phyloP scores from a whole-genome alignment of 2,329 filamentous ascomycete genomes.

The Plenodomus tracheiphilus region DNA sequence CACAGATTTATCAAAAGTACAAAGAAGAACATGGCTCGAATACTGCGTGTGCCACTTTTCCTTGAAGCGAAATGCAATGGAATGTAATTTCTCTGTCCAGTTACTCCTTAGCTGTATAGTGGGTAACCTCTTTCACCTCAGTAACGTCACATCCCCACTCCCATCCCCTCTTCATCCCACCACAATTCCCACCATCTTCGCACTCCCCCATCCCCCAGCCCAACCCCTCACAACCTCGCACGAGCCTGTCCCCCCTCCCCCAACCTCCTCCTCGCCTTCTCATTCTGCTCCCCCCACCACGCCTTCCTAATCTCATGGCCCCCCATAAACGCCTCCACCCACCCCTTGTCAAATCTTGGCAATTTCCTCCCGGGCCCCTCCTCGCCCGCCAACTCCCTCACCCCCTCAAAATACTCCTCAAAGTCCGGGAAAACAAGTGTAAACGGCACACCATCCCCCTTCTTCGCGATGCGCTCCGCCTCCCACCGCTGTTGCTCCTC shows the following conservation, averaged over 20 bases:
- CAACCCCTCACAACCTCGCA: background rate
- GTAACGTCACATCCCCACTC: too few species aligned
- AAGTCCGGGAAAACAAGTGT: conserved; percentile 64
- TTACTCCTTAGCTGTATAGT: too few species aligned
- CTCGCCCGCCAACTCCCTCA: conserved; percentile 52
- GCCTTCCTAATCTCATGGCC: conserved; percentile 60
- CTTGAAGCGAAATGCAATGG: too few species aligned
- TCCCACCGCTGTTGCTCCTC: conserved; percentile 62
- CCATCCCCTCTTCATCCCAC: too few species aligned
- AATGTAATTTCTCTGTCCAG: too few species aligned
- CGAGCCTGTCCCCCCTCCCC: background rate
- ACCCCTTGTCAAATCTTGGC: conserved; percentile 50
- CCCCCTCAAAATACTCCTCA: conserved; percentile 65
- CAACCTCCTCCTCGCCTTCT: conserved; percentile 28
- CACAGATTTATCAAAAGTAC: too few species aligned
- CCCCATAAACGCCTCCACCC: conserved; percentile 56
- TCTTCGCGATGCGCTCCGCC: conserved; percentile 54
- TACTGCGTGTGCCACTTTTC: too few species aligned
- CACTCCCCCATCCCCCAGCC: too few species aligned
- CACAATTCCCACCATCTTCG: too few species aligned
- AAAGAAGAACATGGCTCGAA: too few species aligned
- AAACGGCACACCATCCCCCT: conserved; percentile 62
- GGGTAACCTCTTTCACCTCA: too few species aligned
- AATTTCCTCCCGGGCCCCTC: conserved; percentile 50
- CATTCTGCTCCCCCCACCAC: conserved; percentile 62